Evolutionary conservation across 192 early-diverging fungal species (phyloP), one percentile per base, ranked within the genome.

Genomic region (Powellomyces hirtus): DNA sequence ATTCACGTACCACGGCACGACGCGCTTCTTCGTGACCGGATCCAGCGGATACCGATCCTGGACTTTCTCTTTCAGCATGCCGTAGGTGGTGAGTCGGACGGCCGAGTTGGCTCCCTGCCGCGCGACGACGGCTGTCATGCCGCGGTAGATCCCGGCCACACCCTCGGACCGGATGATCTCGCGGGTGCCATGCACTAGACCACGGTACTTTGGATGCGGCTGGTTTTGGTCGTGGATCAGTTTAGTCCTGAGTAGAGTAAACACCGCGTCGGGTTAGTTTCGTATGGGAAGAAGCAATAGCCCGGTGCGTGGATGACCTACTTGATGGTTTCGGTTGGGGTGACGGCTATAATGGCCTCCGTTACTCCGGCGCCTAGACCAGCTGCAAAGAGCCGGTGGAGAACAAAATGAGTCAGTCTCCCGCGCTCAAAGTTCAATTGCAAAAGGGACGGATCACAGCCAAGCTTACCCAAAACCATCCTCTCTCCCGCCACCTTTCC

Each of bases 71-170:
- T 90, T 93, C 52, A 96, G 62, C 16, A 89, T 68, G 10, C 90
- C 92, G 70, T 95, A 99, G 1, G 88, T 85, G 1, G 90, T 88
- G 73, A 99, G 90, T 45, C 97, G 83, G 4, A 99, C 93, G 7
- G 94, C 95, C 59, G 90, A 90, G 72, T 97, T 97, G 20, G 97
- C 97, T 26, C 94, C 95, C 76, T 99, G 97, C 30, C 94, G 83
- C 35, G 90, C 90, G 86, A 99, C 90, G 2, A 97, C 97, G 0
- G 97, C 89, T 10, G 86, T 86, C 13, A 96, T 78, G 1, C 97
- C 97, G 4, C 94, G 85, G 74, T 96, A 99, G 51, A 97, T 83
- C 4, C 94, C 95, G 33, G 76, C 71, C 16, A 94, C 26, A 8
- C 94, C 94, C 36, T 92, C 90, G 34, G 80, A 79, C 4, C 78